A percentile compares a stretch with the other conserved stretches of the same genome.
Evolutionary conservation across 495 filamentous ascomycete genomes (phyloP).

Genomic region (Penicillium turbatum): DNA sequence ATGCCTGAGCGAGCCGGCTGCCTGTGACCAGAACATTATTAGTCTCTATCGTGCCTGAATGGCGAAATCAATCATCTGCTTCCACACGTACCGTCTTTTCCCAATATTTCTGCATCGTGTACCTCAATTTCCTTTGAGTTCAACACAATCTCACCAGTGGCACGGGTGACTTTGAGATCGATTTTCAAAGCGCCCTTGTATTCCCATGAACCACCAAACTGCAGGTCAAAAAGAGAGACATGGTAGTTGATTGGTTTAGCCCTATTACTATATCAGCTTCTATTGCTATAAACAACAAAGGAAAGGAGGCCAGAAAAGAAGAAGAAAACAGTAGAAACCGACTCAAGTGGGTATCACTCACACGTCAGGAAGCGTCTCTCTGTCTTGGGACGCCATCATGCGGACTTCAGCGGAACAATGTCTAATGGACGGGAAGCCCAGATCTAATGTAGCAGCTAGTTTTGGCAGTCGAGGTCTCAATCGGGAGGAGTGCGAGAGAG

Average conservation of each 20-base stretch:
- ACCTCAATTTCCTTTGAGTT: slow-evolving; percentile 55
- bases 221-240: slow-evolving; percentile 74
- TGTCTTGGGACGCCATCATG: slow-evolving; percentile 44
- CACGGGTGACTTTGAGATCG: slow-evolving; percentile 55
- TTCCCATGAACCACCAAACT: slow-evolving; percentile 65
- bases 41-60: background rate
- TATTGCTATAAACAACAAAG: background rate
- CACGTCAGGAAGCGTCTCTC: slow-evolving; percentile 52
- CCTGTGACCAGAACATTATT: slow-evolving; percentile 21
- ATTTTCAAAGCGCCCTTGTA: slow-evolving; percentile 78
- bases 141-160: slow-evolving; percentile 66
- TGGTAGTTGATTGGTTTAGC: slow-evolving; percentile 84
- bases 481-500: slow-evolving; percentile 24
- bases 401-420: slow-evolving; percentile 40
- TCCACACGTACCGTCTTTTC: slow-evolving; percentile 29
- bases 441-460: slow-evolving; percentile 11
- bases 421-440: slow-evolving; percentile 17
- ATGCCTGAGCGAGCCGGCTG: slow-evolving; percentile 49
- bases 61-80: background rate
- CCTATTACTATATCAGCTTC: slow-evolving; percentile 30
- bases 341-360: slow-evolving; percentile 26
- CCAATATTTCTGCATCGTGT: slow-evolving; percentile 31
- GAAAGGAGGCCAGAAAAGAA: background rate
- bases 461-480: slow-evolving; percentile 20
- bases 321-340: background rate